Percentiles rank a stretch among this genome's conserved stretches.
Evolutionary conservation across 2,329 filamentous ascomycete genomes (phyloP).

Genomic region (Xenoacremonium recifei): DNA sequence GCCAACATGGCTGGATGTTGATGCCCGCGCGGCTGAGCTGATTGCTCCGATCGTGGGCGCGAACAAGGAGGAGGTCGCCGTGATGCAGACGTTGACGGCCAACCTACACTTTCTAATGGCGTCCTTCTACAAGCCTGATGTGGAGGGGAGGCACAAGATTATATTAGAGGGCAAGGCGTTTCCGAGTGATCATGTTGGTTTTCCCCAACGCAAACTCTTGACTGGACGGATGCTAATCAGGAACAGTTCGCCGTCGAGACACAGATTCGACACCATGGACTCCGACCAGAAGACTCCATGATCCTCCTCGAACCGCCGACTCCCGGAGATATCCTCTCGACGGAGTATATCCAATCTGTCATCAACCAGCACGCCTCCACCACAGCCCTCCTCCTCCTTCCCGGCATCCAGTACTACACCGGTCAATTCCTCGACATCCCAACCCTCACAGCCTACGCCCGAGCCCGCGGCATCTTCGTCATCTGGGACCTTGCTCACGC

Average conservation of each 20-base stretch:
- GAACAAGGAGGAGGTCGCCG: slow-evolving; percentile 65
- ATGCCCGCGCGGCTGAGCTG: slow-evolving; percentile 64
- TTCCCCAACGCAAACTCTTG: not conserved
- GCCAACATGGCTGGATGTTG: slow-evolving; percentile 71
- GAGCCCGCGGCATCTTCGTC: slow-evolving; percentile 63
- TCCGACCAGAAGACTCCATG: slow-evolving; percentile 64
- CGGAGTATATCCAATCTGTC: slow-evolving; percentile 65
- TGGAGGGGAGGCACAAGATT: slow-evolving; percentile 62
- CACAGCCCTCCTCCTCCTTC: slow-evolving; percentile 72
- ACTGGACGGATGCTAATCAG: slow-evolving; percentile 15
- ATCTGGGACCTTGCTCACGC: slow-evolving; percentile 86
- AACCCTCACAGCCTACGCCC: slow-evolving; percentile 71
- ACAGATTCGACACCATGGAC: slow-evolving; percentile 68
- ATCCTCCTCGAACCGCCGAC: slow-evolving; percentile 63
- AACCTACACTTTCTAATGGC: slow-evolving; percentile 78
- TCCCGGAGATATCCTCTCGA: slow-evolving; percentile 55
- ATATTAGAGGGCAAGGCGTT: slow-evolving; percentile 83
- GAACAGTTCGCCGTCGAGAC: slow-evolving; percentile 72
- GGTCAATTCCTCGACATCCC: slow-evolving; percentile 80
- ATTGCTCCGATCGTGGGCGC: slow-evolving; percentile 72
- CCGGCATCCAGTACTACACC: slow-evolving; percentile 83
- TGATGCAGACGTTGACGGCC: slow-evolving; percentile 80
- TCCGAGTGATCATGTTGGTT: slow-evolving; percentile 70
- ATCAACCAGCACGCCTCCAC: slow-evolving; percentile 69
- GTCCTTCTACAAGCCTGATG: slow-evolving; percentile 72